Evolutionary conservation across 1,284 basidiomycete species (phyloP), one percentile per base, ranked within the genome.

Genomic region (Cerioporus squamosus): DNA sequence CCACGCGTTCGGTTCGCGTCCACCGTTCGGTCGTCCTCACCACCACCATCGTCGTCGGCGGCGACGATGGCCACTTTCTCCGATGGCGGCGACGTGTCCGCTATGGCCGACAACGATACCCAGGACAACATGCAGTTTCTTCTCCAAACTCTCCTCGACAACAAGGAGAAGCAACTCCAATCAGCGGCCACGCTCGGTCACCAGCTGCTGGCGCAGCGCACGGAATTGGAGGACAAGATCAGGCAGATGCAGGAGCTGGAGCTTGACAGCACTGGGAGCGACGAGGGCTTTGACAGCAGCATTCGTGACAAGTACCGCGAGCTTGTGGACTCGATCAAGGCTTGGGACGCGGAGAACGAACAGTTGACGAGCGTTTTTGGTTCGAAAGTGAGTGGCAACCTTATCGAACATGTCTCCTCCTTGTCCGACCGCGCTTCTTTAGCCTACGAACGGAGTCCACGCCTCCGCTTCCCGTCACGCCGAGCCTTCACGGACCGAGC

Each of bases 171-270:
- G 70, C 94, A 97, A 73, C 87, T 97, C 44, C 88, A 94, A 64
- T 90, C 94, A 64, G 93, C 94, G 7, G 94, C 91, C 43, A 89
- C 88, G 56, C 87, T 97, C 72, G 95, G 95, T 51, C 93, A 96
- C 76, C 90, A 91, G 73, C 86, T 98, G 66, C 86, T 97, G 61
- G 85, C 87, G 24, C 95, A 97, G 79, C 94, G 94, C 74, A 88
- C 91, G 76, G 93, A 97, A 72, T 85, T 97, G 61, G 93, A 96
- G 75, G 87, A 91, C 66, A 84, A 93, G 46, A 93, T 97, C 61
- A 80, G 84, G 49, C 89, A 90, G 65, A 81, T 97, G 54, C 87
- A 93, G 68, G 89, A 89, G 46, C 70, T 83, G 33, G 85, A 86
- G 51, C 77, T 76, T 24, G 83, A 85, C 55, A 82, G 77, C 60